phyloP scores from a whole-genome alignment of 176 grass and related monocot species.

The Miscanthus lutarioriparius region DNA sequence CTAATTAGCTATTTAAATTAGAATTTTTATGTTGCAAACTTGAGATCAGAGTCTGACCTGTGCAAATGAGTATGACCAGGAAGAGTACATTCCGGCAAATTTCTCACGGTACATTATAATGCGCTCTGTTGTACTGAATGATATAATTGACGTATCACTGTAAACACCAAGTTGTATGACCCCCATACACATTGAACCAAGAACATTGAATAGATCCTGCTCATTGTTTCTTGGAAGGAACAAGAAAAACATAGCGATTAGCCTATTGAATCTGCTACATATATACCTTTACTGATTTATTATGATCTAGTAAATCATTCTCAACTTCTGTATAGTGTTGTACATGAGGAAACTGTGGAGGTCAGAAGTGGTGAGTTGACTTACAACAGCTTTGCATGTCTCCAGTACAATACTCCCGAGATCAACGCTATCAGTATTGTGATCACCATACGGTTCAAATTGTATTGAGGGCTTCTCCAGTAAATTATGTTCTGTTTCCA shows the following conservation, averaged over 20 bases:
- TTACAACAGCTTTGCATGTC: slow-evolving; percentile 40
- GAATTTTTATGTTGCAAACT: not conserved
- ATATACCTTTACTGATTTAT: no score
- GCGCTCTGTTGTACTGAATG: slow-evolving; percentile 48
- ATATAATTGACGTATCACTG: slow-evolving; percentile 49
- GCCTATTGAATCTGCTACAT: not conserved
- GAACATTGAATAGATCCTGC: slow-evolving; percentile 63
- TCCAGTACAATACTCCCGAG: slow-evolving; percentile 41
- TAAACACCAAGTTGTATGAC: slow-evolving; percentile 43
- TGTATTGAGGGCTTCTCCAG: slow-evolving; percentile 70
- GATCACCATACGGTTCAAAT: slow-evolving; percentile 47
- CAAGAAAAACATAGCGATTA: not conserved
- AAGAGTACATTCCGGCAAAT: slow-evolving; percentile 73
- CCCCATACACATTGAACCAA: slow-evolving; percentile 39
- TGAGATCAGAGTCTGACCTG: slow-evolving; percentile 37
- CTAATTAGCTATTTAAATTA: not conserved
- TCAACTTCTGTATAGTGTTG: no score
- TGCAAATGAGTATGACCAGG: slow-evolving; percentile 67
- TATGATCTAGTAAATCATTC: no score
- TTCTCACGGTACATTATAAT: slow-evolving; percentile 57
- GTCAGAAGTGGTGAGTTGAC: not conserved
- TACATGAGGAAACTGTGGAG: no score
- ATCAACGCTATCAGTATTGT: slow-evolving; percentile 27
- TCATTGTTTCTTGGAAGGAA: slow-evolving; percentile 19
- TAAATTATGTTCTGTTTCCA: slow-evolving; percentile 70